phyloP scores from a whole-genome alignment of 345 rosid genomes.

The Brassica cretica region DNA sequence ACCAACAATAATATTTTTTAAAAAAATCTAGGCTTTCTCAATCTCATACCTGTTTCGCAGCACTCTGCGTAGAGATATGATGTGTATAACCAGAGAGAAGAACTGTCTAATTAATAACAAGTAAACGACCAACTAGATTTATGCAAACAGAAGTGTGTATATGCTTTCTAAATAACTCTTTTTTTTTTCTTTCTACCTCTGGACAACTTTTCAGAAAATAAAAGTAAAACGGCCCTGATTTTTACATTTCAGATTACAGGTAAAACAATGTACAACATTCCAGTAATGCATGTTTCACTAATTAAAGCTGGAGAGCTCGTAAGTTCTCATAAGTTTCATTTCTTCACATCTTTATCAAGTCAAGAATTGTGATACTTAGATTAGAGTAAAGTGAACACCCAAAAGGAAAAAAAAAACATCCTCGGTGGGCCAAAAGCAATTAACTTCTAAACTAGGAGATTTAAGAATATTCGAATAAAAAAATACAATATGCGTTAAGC shows the following conservation, averaged over 20 bases:
- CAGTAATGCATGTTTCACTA: neutral
- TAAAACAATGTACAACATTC: neutral
- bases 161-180: neutral
- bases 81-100: neutral
- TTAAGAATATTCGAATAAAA: slow-evolving; percentile 1
- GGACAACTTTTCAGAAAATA: neutral
- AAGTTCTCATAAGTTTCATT: slow-evolving; percentile 6
- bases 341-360: slow-evolving; percentile 3
- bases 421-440: slow-evolving; percentile 13
- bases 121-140: neutral
- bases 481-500: neutral
- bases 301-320: neutral
- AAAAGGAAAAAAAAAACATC: neutral
- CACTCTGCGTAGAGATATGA: neutral
- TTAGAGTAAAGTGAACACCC: slow-evolving; percentile 1
- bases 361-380: slow-evolving; percentile 9
- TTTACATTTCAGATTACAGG: neutral
- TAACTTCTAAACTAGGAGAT: neutral
- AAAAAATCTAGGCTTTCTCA: slow-evolving; percentile 4
- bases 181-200: neutral
- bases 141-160: neutral
- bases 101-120: neutral
- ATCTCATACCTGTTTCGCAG: slow-evolving; percentile 3
- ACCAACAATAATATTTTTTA: neutral
- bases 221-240: neutral